Evolutionary conservation across 1,139 yeast species (phyloP), one percentile per base, ranked within the genome.

Genomic region (Geotrichum phurueaensis): DNA sequence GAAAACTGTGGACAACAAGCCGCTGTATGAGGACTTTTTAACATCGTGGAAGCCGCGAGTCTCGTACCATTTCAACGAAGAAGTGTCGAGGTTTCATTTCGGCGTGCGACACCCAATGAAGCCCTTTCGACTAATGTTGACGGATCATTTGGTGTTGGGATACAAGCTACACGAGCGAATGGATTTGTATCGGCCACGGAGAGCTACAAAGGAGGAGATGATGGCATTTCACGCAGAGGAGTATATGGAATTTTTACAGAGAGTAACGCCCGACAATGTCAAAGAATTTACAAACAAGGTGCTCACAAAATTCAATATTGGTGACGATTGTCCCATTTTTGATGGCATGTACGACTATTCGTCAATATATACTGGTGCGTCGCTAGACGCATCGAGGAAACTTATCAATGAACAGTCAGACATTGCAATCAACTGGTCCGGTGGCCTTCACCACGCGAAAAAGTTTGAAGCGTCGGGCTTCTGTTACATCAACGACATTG

Each of bases 101-200:
- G 98, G 98, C 15, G 88, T 90, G 0, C 82, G 85, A 63, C 99
- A 94, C 74, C 99, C 99, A 13, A 94, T 94, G 99, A 94, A 94
- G 71, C 99, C 99, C n/a, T 90, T 94, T 73, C 77, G 99, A 64
- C 78, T 94, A 61, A 87, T 92, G 92, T 80, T 94, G 22, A 94
- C 99, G 0, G 98, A 94, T 74, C 97, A 91, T 73, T 76, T 94
- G 65, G 95, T 94, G 53, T 83, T 87, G 29, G 84, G 89, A 5
- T 94, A 94, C 75, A 90, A 90, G 63, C 76, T 94, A 53, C 90
- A 91, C 70, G 92, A 91, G 67, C 81, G 86, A 66, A 90, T 94
- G 97, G 98, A 94, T 70, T 73, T 92, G 43, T 94, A 88, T 73
- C 81, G 84, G 60, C 96, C 98, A 1, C 78, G 95, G 61, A 75